phyloP scores from a whole-genome alignment of 257 asterid genomes.

The Nicotiana knightiana region DNA sequence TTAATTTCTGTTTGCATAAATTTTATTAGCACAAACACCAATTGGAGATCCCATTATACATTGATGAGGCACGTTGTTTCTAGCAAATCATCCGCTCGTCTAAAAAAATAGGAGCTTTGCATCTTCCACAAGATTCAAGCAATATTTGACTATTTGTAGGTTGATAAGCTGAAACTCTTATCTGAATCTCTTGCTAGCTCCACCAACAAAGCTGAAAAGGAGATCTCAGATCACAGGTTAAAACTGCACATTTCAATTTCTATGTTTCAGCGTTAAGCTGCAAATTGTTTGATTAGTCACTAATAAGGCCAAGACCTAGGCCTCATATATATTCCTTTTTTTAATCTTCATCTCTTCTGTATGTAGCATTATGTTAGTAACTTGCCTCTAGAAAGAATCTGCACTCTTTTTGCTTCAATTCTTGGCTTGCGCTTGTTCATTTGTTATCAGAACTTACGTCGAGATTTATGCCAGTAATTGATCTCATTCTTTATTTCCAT shows the following conservation, averaged over 20 bases:
- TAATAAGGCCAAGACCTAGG: background rate
- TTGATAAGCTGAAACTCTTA: slow-evolving; percentile 89
- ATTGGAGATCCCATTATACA: no score
- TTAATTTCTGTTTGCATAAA: no score
- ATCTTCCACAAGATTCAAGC: slow-evolving; percentile 12
- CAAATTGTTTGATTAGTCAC: background rate
- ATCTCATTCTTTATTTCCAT: no score
- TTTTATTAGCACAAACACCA: no score
- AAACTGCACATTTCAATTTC: background rate
- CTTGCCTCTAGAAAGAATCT: no score
- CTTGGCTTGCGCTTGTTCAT: no score
- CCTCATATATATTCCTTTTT: background rate
- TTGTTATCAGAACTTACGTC: no score
- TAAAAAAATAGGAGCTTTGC: background rate
- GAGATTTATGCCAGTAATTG: no score
- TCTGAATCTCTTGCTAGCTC: slow-evolving; percentile 90
- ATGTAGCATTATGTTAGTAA: no score
- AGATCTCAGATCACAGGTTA: slow-evolving; percentile 78
- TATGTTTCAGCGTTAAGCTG: background rate
- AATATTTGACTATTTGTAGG: slow-evolving; percentile 44
- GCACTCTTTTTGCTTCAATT: no score
- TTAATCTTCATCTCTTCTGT: background rate
- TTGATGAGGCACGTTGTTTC: no score
- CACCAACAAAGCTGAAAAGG: slow-evolving; percentile 72
- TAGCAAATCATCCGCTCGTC: background rate